These are phyloP conservation scores for Castanea sativa DNA, from an alignment of 306 rosid species.

Conservation along the genomic window DNA sequence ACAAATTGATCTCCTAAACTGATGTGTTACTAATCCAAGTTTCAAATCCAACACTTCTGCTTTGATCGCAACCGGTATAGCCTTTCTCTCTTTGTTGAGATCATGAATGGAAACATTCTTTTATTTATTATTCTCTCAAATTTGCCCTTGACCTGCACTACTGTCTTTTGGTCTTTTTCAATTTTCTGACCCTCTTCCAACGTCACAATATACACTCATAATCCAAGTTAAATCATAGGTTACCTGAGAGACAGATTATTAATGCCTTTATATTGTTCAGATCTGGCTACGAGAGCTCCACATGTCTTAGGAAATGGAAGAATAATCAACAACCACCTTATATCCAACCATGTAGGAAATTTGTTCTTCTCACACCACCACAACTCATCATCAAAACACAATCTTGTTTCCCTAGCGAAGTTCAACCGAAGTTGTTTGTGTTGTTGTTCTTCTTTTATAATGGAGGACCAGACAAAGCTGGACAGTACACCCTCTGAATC, in stretches of 20 bases:
- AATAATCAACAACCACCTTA: conserved; percentile 15
- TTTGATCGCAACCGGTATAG: no score
- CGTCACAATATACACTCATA: neutral
- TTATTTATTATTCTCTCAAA: neutral
- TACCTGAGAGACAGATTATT: neutral
- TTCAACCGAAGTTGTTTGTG: conserved; percentile 36
- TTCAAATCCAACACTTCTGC: neutral
- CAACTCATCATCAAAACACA: conserved; percentile 27
- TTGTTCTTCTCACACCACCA: conserved; percentile 13
- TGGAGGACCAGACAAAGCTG: conserved; percentile 48
- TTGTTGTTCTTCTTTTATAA: conserved; percentile 34
- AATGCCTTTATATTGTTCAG: conserved; percentile 65
- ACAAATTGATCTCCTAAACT: neutral
- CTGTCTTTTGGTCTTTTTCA: neutral
- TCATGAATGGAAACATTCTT: neutral
- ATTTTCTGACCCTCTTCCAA: conserved; percentile 8
- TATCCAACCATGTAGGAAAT: conserved; percentile 33
- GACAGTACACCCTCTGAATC: conserved; percentile 27
- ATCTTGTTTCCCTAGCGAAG: conserved; percentile 42
- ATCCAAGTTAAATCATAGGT: conserved; percentile 12
- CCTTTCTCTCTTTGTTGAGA: neutral
- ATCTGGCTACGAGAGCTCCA: conserved; percentile 47
- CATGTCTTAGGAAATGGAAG: conserved; percentile 37
- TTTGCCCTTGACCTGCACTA: neutral
- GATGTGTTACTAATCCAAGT: neutral